These are phyloP conservation scores for Xylariaceae sp. DNA, from an alignment of 2,329 filamentous ascomycete genomes.

Conservation along the genomic window DNA sequence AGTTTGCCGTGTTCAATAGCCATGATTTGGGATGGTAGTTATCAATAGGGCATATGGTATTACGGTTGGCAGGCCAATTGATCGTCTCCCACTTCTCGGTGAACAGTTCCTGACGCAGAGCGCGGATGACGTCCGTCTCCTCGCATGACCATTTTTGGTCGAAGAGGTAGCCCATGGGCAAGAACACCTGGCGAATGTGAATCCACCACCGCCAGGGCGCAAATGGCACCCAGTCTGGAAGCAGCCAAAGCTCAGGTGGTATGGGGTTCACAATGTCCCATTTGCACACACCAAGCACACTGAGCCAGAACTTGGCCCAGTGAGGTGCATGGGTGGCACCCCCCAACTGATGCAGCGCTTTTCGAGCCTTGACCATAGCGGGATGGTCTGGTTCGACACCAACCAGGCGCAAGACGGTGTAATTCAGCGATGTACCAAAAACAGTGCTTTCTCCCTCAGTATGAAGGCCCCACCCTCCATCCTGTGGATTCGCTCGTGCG, in stretches of 20 bases:
- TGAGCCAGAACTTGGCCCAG: slow-evolving; percentile 97
- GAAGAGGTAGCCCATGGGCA: slow-evolving; percentile 88
- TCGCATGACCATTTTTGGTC: slow-evolving; percentile 79
- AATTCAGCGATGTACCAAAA: slow-evolving; percentile 88
- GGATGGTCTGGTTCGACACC: slow-evolving; percentile 82
- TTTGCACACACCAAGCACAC: slow-evolving; percentile 73
- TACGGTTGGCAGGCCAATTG: slow-evolving; percentile 73
- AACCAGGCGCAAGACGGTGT: slow-evolving; percentile 74
- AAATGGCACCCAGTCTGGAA: slow-evolving; percentile 87
- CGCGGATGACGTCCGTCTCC: slow-evolving; percentile 68
- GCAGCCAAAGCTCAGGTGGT: slow-evolving; percentile 88
- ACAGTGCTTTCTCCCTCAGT: slow-evolving; percentile 91
- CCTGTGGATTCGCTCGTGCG: slow-evolving; percentile 76
- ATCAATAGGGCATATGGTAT: slow-evolving; percentile 74
- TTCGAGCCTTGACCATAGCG: slow-evolving; percentile 80
- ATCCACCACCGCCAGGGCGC: slow-evolving; percentile 97
- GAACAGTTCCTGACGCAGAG: slow-evolving; percentile 79
- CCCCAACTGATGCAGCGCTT: slow-evolving; percentile 77
- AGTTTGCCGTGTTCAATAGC: slow-evolving; percentile 76
- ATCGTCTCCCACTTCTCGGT: slow-evolving; percentile 75
- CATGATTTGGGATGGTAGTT: slow-evolving; percentile 93
- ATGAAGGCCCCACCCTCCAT: slow-evolving; percentile 97
- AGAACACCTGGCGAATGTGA: slow-evolving; percentile 94
- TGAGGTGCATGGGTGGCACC: slow-evolving; percentile 83
- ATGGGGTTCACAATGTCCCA: slow-evolving; percentile 96